phyloP scores from a whole-genome alignment of 2,329 filamentous ascomycete genomes.

The Fusarium drepaniforme region DNA sequence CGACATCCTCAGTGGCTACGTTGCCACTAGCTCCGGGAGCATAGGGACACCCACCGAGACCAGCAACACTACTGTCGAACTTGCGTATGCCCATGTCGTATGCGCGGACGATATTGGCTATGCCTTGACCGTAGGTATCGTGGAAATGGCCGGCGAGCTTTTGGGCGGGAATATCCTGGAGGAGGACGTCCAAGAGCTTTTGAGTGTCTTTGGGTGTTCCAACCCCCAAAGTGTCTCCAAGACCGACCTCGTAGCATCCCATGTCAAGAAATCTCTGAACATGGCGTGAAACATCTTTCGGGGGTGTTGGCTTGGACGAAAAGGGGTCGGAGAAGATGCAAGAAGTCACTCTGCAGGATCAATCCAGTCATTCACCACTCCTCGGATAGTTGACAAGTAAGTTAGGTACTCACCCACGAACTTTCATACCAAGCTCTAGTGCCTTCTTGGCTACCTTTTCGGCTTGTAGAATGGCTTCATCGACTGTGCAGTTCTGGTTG shows the following conservation, averaged over 20 bases:
- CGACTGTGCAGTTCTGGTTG: constrained; percentile 19
- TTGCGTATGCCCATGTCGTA: constrained; percentile 22
- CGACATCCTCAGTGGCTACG: constrained; percentile 23
- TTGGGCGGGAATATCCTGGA: constrained; percentile 1
- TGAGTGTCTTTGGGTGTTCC: constrained; percentile 13
- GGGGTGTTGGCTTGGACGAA: too few relatives aligned
- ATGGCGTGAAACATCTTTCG: not conserved
- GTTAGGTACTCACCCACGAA: constrained; percentile 15
- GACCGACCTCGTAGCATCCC: constrained; percentile 30
- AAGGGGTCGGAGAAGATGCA: constrained; percentile 27
- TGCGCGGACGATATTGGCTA: constrained; percentile 12
- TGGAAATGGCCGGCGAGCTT: constrained; percentile 24
- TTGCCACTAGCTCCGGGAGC: constrained; percentile 24
- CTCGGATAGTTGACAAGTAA: too few relatives aligned
- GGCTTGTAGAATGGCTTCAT: constrained; percentile 15
- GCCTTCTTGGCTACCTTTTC: constrained; percentile 2
- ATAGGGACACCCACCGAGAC: constrained; percentile 22
- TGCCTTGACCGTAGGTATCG: constrained; percentile 20
- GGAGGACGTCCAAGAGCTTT: not conserved
- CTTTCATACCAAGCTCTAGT: constrained; percentile 9
- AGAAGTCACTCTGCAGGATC: too few relatives aligned
- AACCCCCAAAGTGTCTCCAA: constrained; percentile 20
- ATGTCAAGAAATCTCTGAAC: constrained; percentile 15
- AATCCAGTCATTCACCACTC: too few relatives aligned
- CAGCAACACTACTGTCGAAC: constrained; percentile 14